A percentile compares a stretch with the other conserved stretches of the same genome.
phyloP scores from a whole-genome alignment of 306 rosid species.

The Medicago arabica region DNA sequence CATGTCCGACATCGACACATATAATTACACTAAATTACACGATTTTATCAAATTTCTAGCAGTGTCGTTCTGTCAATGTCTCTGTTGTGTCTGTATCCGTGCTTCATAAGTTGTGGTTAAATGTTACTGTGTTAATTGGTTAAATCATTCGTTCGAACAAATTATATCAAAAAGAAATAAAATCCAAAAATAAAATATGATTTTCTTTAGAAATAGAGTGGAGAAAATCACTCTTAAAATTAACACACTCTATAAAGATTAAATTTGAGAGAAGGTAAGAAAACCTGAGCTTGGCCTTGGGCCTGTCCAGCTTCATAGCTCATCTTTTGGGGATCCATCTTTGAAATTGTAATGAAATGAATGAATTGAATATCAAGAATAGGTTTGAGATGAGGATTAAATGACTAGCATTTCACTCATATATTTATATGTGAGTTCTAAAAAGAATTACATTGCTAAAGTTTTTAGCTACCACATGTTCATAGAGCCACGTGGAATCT shows the following conservation, averaged over 20 bases:
- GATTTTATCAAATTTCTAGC: no score
- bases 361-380: constrained; percentile 28
- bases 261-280: not conserved
- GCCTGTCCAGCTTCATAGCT: constrained; percentile 64
- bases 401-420: not conserved
- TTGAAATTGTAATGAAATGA: constrained; percentile 29
- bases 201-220: not conserved
- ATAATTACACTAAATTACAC: no score
- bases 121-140: not conserved
- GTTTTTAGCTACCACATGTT: constrained; percentile 22
- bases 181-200: no score
- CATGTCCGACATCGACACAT: no score
- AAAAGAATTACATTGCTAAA: not conserved
- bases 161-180: not conserved
- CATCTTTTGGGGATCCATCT: constrained; percentile 58
- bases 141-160: not conserved
- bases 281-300: constrained; percentile 67
- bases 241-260: not conserved
- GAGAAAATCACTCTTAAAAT: not conserved
- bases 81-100: no score
- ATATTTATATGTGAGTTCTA: constrained; percentile 40
- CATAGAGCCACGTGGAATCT: constrained; percentile 12
- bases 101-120: no score
- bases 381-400: constrained; percentile 32
- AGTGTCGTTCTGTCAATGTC: no score